Evolutionary conservation across 2,329 filamentous ascomycete genomes (phyloP).

Genomic region (Venturia effusa): DNA sequence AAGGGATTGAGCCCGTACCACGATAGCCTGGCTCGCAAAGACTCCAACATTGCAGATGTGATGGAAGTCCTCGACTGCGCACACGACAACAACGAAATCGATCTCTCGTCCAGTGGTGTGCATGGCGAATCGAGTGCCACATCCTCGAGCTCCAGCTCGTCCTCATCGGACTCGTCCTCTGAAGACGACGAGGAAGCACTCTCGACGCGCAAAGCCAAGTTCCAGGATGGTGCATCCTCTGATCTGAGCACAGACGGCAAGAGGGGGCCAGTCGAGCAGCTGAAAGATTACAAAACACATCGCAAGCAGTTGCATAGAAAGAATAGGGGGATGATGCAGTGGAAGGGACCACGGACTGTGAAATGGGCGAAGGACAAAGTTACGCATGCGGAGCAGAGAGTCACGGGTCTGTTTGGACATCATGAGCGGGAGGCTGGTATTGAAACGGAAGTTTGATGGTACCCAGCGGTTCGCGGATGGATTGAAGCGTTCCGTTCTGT

Average conservation of each 20-base stretch:
- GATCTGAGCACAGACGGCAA: conserved; percentile 25
- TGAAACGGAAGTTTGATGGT: conserved; percentile 48
- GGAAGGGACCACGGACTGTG: conserved; percentile 43
- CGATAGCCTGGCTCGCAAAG: conserved; percentile 42
- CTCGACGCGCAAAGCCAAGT: conserved; percentile 18
- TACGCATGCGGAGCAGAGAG: conserved; percentile 36
- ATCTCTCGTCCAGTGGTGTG: conserved; percentile 20
- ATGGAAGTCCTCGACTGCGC: conserved; percentile 55
- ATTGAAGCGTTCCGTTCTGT: background rate
- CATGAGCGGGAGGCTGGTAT: conserved; percentile 47
- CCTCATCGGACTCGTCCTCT: conserved; percentile 16
- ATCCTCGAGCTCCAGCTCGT: background rate
- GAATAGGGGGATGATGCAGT: conserved; percentile 65
- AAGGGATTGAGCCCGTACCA: conserved; percentile 51
- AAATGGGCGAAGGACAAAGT: conserved; percentile 52
- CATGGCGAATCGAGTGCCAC: background rate
- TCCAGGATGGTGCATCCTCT: conserved; percentile 15
- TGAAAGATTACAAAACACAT: conserved; percentile 51
- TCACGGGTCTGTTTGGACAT: conserved; percentile 44
- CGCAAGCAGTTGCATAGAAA: conserved; percentile 51
- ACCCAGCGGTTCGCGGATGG: background rate
- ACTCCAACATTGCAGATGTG: conserved; percentile 45
- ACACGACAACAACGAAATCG: conserved; percentile 41
- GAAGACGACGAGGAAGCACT: conserved; percentile 17
- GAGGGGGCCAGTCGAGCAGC: conserved; percentile 38